Percentiles rank a stretch among this genome's conserved stretches.
phyloP scores from a whole-genome alignment of 148 eudicot genomes.

The Vaccinium myrtillus region DNA sequence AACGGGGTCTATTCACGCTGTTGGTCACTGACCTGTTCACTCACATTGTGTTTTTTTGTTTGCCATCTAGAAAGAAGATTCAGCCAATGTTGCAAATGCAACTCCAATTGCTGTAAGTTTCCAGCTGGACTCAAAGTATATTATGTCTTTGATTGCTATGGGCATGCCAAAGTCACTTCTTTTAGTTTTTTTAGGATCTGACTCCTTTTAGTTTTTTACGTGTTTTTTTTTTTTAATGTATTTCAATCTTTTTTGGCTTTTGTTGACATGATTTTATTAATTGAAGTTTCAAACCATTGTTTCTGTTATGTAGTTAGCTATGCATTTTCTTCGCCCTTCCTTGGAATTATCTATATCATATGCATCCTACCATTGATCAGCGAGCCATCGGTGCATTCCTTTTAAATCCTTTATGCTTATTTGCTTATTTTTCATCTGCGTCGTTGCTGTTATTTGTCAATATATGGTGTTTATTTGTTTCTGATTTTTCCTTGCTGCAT shows the following conservation, averaged over 20 bases:
- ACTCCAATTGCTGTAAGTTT: constrained; percentile 32
- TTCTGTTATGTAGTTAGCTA: not conserved
- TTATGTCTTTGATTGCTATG: not conserved
- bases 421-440: not conserved
- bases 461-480: not conserved
- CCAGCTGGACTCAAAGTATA: not conserved
- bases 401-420: not conserved
- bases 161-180: not conserved
- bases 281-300: not conserved
- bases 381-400: not conserved
- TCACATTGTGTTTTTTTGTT: not conserved
- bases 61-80: constrained; percentile 31
- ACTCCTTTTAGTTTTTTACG: not conserved
- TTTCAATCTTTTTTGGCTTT: not conserved
- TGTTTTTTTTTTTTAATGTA: not conserved
- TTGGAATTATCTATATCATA: not conserved
- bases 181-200: not conserved
- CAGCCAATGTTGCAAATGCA: constrained; percentile 28
- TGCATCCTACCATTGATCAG: not conserved
- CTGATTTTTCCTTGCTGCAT: not conserved
- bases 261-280: not conserved
- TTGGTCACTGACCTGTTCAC: not conserved
- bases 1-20: not conserved
- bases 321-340: too few relatives aligned
- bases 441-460: not conserved